Evolutionary conservation across 2,329 filamentous ascomycete genomes (phyloP).

Genomic region (Verruconis gallopava): DNA sequence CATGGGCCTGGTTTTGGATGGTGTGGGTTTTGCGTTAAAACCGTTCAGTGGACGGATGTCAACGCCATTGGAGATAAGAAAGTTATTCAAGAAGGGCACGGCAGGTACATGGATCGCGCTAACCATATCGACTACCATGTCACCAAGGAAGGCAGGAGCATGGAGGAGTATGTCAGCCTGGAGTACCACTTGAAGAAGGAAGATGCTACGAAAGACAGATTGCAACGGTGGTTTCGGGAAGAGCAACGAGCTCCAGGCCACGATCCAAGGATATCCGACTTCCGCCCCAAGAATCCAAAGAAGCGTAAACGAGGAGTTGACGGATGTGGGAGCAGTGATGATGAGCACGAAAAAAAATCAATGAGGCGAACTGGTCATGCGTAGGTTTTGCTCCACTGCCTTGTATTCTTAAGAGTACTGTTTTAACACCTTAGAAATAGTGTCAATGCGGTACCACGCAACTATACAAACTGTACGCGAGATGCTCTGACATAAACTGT

Average conservation of each 20-base stretch:
- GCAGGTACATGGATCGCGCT: neutral
- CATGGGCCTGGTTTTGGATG: slow-evolving; percentile 59
- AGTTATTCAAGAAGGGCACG: neutral
- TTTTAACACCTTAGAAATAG: too few species aligned
- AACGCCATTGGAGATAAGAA: neutral
- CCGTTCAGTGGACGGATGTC: slow-evolving; percentile 26
- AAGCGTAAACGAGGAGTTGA: neutral
- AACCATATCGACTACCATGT: slow-evolving; percentile 8
- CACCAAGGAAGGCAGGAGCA: neutral
- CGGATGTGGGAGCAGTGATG: neutral
- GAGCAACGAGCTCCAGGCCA: too few species aligned
- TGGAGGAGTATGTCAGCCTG: slow-evolving; percentile 2
- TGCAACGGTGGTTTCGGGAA: neutral
- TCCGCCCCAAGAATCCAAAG: neutral
- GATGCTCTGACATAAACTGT: too few species aligned
- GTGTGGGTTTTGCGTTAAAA: slow-evolving; percentile 67
- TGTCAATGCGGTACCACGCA: too few species aligned
- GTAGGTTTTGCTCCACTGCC: neutral
- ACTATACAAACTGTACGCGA: too few species aligned
- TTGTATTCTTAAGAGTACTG: too few species aligned
- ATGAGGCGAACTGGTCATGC: neutral
- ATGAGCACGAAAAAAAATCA: neutral
- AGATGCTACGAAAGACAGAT: neutral
- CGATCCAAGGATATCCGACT: neutral
- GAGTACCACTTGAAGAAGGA: neutral